Conservation (phyloP, 2,329 filamentous ascomycete genomes). For the Grosmannia serpens region DNA sequence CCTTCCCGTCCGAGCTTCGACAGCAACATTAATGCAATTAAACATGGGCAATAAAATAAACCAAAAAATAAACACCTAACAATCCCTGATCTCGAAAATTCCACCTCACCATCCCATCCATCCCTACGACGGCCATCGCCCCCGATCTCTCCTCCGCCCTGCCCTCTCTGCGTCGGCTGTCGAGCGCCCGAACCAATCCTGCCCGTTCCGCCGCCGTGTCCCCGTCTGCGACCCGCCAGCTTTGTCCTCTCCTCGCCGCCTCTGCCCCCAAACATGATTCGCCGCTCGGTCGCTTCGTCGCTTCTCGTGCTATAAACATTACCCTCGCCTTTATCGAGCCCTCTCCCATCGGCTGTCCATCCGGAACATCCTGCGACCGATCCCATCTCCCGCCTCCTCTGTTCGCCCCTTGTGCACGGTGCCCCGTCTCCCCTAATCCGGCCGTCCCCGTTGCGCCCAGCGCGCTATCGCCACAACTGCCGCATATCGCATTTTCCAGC, state of each 20-base stretch:
- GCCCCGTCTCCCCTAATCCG: background rate
- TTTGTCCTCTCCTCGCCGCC: background rate
- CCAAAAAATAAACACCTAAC: background rate
- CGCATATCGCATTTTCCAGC: background rate
- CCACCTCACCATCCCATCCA: background rate
- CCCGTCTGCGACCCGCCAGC: background rate
- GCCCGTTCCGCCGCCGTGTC: background rate
- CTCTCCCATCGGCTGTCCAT: background rate
- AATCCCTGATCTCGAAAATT: background rate
- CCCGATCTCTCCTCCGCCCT: background rate
- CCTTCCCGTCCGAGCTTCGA: background rate
- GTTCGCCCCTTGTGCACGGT: background rate
- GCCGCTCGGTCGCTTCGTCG: conserved; percentile 4
- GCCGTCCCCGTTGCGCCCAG: background rate
- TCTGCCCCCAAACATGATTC: conserved; percentile 6
- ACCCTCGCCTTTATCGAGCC: background rate
- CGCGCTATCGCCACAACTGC: background rate
- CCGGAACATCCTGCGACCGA: background rate
- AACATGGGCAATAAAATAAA: background rate
- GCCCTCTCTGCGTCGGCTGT: background rate
- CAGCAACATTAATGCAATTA: background rate
- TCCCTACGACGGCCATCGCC: background rate
- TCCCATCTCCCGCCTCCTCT: too few species aligned
- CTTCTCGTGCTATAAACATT: background rate
- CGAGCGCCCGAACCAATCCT: background rate